Evolutionary conservation across 2,329 filamentous ascomycete genomes (phyloP).

Genomic region (Hirsutella thompsonii): DNA sequence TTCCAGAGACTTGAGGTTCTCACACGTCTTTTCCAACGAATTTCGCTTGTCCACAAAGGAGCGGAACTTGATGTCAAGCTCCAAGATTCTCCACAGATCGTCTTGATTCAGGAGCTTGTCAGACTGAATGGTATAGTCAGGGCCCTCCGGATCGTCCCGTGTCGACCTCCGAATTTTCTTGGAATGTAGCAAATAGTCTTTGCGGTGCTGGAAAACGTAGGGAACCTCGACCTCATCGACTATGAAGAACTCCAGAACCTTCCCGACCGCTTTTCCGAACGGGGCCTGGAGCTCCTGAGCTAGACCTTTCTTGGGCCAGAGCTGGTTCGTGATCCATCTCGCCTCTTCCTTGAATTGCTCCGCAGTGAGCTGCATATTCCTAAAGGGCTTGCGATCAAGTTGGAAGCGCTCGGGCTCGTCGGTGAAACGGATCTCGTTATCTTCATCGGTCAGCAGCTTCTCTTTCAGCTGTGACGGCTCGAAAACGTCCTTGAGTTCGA

Average conservation of each 20-base stretch:
- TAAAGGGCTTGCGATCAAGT: constrained; percentile 79
- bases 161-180: constrained; percentile 52
- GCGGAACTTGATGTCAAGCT: constrained; percentile 89
- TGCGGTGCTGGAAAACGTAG: constrained; percentile 95
- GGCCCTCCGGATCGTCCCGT: constrained; percentile 54
- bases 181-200: constrained; percentile 91
- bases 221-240: constrained; percentile 91
- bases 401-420: constrained; percentile 95
- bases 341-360: constrained; percentile 87
- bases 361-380: constrained; percentile 63
- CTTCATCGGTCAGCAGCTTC: constrained; percentile 88
- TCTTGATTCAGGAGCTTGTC: constrained; percentile 86
- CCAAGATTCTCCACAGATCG: constrained; percentile 89
- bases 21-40: constrained; percentile 65
- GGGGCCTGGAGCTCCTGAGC: constrained; percentile 60
- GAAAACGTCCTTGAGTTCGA: constrained; percentile 95
- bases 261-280: constrained; percentile 78
- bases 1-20: constrained; percentile 52
- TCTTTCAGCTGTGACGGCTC: constrained; percentile 91
- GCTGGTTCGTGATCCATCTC: constrained; percentile 78
- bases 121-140: constrained; percentile 61
- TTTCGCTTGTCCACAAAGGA: constrained; percentile 88
- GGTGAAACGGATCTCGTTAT: constrained; percentile 76
- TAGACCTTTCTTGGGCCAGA: constrained; percentile 79
- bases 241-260: constrained; percentile 91